phyloP scores from a whole-genome alignment of 1,139 yeast species.

The Martiniozyma asiatica region DNA sequence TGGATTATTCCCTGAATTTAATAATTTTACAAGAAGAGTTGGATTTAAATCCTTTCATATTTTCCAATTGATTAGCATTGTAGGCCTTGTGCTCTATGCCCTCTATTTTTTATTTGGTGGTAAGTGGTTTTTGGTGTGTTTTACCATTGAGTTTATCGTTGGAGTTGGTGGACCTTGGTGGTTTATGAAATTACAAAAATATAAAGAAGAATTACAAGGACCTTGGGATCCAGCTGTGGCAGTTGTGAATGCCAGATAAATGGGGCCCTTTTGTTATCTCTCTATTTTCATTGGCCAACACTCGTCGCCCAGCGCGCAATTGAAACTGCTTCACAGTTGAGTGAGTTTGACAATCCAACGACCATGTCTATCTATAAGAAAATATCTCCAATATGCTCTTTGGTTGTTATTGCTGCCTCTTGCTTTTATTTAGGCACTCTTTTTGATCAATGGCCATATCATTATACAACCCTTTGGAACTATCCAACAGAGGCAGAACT shows the following conservation, averaged over 20 bases:
- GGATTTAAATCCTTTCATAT: constrained; percentile 25
- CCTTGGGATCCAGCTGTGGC: constrained; percentile 94
- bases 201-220: constrained; percentile 80
- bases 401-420: constrained; percentile 27
- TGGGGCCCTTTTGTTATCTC: not conserved
- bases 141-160: constrained; percentile 34
- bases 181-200: constrained; percentile 60
- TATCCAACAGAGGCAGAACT: constrained; percentile 29
- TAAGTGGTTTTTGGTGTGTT: constrained; percentile 38
- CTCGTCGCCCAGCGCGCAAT: not conserved
- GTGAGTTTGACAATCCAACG: not conserved
- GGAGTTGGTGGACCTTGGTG: constrained; percentile 56
- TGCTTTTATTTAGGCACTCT: constrained; percentile 73
- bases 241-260: constrained; percentile 20
- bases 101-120: constrained; percentile 30
- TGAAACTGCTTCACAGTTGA: not conserved
- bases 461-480: constrained; percentile 22
- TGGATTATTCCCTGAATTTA: constrained; percentile 63
- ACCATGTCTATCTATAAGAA: not conserved
- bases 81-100: constrained; percentile 20
- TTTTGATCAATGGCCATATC: constrained; percentile 74
- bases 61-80: constrained; percentile 23
- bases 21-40: constrained; percentile 39
- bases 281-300: not conserved
- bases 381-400: constrained; percentile 10